These are phyloP conservation scores for Fusarium metavorans DNA, from an alignment of 2,329 filamentous ascomycete species.

Conservation along the genomic window DNA sequence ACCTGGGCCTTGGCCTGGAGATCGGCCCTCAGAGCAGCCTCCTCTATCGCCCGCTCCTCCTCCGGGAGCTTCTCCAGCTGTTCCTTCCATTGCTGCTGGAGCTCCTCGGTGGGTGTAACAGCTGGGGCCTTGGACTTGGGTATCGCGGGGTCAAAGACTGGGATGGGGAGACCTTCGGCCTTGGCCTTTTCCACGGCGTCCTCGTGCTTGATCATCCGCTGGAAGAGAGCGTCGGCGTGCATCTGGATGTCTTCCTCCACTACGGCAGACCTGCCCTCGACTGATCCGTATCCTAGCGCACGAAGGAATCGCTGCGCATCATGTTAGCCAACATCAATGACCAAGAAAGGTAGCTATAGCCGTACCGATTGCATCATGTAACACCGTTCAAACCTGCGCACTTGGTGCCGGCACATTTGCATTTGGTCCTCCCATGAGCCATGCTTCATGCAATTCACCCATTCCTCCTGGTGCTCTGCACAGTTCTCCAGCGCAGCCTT, in stretches of 20 bases:
- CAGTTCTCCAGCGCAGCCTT: constrained; percentile 93
- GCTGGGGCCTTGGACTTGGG: constrained; percentile 46
- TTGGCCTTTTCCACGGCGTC: constrained; percentile 77
- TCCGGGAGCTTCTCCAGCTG: constrained; percentile 69
- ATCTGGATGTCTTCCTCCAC: constrained; percentile 93
- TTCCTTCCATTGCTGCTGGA: constrained; percentile 65
- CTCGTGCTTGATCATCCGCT: constrained; percentile 88
- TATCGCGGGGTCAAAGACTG: constrained; percentile 70
- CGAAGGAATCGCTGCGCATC: constrained; percentile 80
- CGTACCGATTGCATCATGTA: constrained; percentile 87
- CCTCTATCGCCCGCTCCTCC: constrained; percentile 70
- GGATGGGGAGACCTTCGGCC: constrained; percentile 67
- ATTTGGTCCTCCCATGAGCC: constrained; percentile 76
- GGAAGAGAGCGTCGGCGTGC: constrained; percentile 92
- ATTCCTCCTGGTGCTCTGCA: constrained; percentile 84
- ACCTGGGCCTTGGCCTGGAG: constrained; percentile 70
- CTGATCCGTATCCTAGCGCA: constrained; percentile 86
- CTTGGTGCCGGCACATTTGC: constrained; percentile 85
- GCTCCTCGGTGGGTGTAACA: constrained; percentile 55
- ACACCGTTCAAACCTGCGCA: constrained; percentile 83
- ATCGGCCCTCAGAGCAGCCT: constrained; percentile 73
- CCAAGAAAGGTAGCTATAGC: not conserved
- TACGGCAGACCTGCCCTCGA: constrained; percentile 71
- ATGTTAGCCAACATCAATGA: constrained; percentile 15
- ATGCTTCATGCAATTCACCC: constrained; percentile 83